Evolutionary conservation across 1,139 yeast species (phyloP), one percentile per base, ranked within the genome.

Genomic region (Insectozyma bohioensis): DNA sequence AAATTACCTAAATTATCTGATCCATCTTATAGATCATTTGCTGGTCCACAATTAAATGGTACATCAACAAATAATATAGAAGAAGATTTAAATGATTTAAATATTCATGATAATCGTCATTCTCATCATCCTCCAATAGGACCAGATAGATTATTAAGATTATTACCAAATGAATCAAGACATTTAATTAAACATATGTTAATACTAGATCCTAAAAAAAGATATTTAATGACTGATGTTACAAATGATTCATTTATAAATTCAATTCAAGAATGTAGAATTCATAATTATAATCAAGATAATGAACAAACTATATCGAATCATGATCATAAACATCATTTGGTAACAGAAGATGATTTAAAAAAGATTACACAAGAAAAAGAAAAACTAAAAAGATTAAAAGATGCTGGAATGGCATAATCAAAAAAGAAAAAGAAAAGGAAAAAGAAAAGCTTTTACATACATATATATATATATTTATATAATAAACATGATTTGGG

Each of bases 1-100:
- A 82, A 82, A 48, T 68, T 80, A 6, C 90, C 92, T 17, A 75
- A 75, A 45, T 57, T 61, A 20, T 58, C 71, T 12, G 88, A 82
- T 48, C 72, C 75, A 21, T 72, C 80, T 50, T 63, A 58, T 64
- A 49, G 73, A 54, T 55, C 69, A 51, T 58, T 58, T 34, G 40
- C 40, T 5, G 46, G 43, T 3, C 41, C 43, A 4, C 37, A 36
- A 18, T 33, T 40, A 16, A 31, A 36, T 19, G 28, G 29, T 10
- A 17, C 26, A 11, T n/a, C 30, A 4, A 26, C 21, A 4, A n/a
- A 8, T 18, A 8, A 7, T n/a, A 9, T 28, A 5, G 41, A 28
- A 13, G 34, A 36, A 16, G 41, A 35, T 24, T 17, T 28, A 26
- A 32, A 33, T 28, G 23, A 27, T 8, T 12, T 34, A 24, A 21